Evolutionary conservation across 2,329 filamentous ascomycete species (phyloP).

Genomic region (Boeremia lycopersici): DNA sequence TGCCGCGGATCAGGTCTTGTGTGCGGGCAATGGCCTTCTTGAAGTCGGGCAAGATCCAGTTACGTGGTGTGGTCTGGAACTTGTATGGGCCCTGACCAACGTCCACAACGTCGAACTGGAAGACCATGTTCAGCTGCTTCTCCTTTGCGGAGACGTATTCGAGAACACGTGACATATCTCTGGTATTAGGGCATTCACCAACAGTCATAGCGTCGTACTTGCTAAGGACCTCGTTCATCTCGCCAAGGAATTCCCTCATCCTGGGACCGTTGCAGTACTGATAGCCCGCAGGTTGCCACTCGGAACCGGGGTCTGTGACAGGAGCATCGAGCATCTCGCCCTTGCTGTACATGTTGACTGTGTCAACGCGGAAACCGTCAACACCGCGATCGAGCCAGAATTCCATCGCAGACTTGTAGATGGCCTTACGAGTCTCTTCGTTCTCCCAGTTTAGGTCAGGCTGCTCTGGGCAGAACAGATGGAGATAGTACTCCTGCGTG

Average conservation of each 20-base stretch:
- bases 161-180: constrained; percentile 62
- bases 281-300: constrained; percentile 47
- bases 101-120: constrained; percentile 55
- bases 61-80: constrained; percentile 43
- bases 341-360: constrained; percentile 48
- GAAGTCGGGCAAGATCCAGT: constrained; percentile 40
- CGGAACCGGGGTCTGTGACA: constrained; percentile 36
- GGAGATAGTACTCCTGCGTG: constrained; percentile 76
- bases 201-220: constrained; percentile 72
- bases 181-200: constrained; percentile 70
- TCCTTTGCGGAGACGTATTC: constrained; percentile 64
- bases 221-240: constrained; percentile 66
- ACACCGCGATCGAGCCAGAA: constrained; percentile 81
- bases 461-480: constrained; percentile 76
- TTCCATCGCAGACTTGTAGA: constrained; percentile 71
- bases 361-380: constrained; percentile 51
- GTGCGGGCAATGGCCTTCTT: constrained; percentile 40
- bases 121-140: constrained; percentile 71
- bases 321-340: constrained; percentile 43
- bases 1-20: constrained; percentile 38
- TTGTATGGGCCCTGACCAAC: constrained; percentile 46
- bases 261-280: constrained; percentile 71
- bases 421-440: constrained; percentile 67
- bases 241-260: constrained; percentile 70
- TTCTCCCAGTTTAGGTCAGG: constrained; percentile 90